Conservation (phyloP, 116 monocot genomes). For the Phalaenopsis hybrid region DNA sequence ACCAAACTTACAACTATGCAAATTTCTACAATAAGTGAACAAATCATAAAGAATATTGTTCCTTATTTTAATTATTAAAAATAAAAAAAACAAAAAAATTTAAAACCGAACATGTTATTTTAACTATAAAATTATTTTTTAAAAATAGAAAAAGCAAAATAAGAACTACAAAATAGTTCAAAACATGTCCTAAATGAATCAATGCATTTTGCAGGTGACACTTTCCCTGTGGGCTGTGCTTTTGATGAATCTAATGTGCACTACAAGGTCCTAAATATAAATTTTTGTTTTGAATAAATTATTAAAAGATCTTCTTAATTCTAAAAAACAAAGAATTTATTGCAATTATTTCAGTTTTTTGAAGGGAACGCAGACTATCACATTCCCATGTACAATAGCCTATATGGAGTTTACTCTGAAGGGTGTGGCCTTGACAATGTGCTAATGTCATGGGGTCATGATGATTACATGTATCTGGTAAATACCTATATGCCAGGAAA, state of each 20-base stretch:
- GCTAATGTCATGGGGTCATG: constrained; percentile 87
- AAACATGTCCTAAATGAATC: not conserved
- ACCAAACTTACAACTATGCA: no score
- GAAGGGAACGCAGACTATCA: constrained; percentile 51
- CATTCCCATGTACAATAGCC: constrained; percentile 57
- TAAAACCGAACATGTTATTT: no score
- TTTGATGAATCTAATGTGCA: constrained; percentile 61
- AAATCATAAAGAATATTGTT: no score
- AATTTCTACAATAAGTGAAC: no score
- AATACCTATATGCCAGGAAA: no score
- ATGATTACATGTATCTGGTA: constrained; percentile 95
- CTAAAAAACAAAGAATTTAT: not conserved
- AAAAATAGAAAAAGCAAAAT: no score
- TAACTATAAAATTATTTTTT: no score
- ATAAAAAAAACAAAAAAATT: no score
- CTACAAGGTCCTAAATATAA: constrained; percentile 27
- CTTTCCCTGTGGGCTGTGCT: constrained; percentile 76
- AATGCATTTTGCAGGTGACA: constrained; percentile 30
- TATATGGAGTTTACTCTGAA: constrained; percentile 58
- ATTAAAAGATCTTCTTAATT: not conserved
- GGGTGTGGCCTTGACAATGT: constrained; percentile 82
- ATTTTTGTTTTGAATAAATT: not conserved
- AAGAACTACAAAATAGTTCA: no score
- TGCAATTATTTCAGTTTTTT: constrained; percentile 35
- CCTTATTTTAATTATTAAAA: no score